phyloP scores from a whole-genome alignment of 352 stramenopile genomes.

The Phytophthora melonis region DNA sequence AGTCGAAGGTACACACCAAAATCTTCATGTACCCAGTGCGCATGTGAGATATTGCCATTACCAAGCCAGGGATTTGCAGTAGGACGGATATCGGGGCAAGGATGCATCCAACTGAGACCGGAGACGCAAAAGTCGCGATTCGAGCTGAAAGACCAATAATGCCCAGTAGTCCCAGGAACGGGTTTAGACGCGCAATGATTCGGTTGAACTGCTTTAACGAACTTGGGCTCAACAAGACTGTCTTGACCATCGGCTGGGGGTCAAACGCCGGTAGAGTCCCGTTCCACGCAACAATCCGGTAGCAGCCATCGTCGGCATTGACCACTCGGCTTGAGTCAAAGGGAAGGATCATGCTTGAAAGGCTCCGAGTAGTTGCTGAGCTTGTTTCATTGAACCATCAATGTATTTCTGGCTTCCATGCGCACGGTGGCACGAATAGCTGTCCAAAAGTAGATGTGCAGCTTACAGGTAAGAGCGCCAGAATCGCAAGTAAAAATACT shows the following conservation, averaged over 20 bases:
- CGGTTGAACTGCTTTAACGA: background rate
- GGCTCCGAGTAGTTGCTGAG: background rate
- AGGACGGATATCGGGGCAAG: conserved; percentile 11
- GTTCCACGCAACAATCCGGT: background rate
- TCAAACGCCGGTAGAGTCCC: background rate
- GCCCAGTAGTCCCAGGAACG: background rate
- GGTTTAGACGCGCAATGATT: background rate
- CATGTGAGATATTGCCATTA: background rate
- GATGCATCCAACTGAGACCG: background rate
- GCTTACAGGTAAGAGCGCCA: too few relatives aligned
- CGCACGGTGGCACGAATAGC: too few relatives aligned
- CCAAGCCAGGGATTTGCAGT: background rate
- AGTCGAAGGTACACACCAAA: conserved; percentile 1
- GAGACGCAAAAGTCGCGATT: background rate
- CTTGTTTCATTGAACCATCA: too few relatives aligned
- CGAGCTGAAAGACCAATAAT: background rate
- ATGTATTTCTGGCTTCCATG: too few relatives aligned
- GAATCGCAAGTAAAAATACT: too few relatives aligned
- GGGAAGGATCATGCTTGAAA: background rate
- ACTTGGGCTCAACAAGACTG: background rate
- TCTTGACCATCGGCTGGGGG: conserved; percentile 2
- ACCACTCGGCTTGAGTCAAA: background rate
- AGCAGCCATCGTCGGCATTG: background rate
- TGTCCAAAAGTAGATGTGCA: too few relatives aligned
- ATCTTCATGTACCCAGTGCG: conserved; percentile 8